Evolutionary conservation across 2,329 filamentous ascomycete genomes (phyloP), one percentile per base, ranked within the genome.

Genomic region (Sarocladiaceae sp.): DNA sequence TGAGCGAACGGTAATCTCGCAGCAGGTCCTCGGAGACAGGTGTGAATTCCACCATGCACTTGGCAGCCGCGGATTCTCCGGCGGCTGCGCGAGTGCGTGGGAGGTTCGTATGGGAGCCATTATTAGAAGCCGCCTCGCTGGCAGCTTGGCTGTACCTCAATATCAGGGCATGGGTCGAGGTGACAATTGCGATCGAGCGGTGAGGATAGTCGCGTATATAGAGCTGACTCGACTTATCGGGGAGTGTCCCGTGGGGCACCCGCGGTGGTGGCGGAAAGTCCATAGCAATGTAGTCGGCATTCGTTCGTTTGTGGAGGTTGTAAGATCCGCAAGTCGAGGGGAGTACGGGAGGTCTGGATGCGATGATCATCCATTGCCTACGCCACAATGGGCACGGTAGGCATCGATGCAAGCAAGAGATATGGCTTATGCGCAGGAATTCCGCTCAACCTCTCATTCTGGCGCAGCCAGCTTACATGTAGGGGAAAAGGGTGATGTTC

Each of bases 21-120:
- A 96, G 74, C 56, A 94, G 80, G 52, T 84, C 75, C 42, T 80
- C 75, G 31, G 83, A 78, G 35, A 82, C 69, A 10, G 82, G 76
- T 12, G 84, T 76, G 66, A 97, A 96, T 67, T 96, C 90, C 58
- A 97, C 91, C 78, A 96, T 91, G 75, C 91, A 96, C 60, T 80
- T 79, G 68, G 83, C 69, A 60, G 79, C 59, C 65, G 69, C 57
- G 65, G 72, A 58, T 51, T 78, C 73, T 57, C 65, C 67, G 58
- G 64, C 66, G 53, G 64, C 64, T 28, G 66, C 64, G 31, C 77
- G 42, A 17, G 33, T 31, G 22, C 52, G 75, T 37, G 72, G 65
- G 18, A 79, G 65, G 10, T 83, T 82, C 51, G 76, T 69, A 55
- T 81, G 76, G 44, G 79, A 84, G 56, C 79, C 79, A 72, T 84